Percentiles rank a stretch among this genome's conserved stretches.
phyloP scores from a whole-genome alignment of 306 rosid genomes.

The Prunus fruticosa region DNA sequence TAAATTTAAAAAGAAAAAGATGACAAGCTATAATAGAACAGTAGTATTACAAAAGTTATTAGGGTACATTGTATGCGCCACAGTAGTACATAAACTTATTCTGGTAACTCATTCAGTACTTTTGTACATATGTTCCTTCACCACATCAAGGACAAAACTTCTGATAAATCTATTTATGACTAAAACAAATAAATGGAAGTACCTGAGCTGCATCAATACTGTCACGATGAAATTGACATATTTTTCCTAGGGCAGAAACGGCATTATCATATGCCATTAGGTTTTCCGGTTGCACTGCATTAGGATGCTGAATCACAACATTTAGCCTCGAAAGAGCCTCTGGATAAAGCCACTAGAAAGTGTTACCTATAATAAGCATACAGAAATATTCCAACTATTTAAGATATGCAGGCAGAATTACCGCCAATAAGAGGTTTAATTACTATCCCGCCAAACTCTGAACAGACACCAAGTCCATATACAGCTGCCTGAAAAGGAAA shows the following conservation, averaged over 20 bases:
- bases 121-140: too few relatives aligned
- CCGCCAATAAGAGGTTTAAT: conserved; percentile 89
- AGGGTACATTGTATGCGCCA: not conserved
- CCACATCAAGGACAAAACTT: not conserved
- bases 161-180: not conserved
- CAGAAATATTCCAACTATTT: not conserved
- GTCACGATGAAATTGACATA: conserved; percentile 83
- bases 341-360: conserved; percentile 36
- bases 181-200: not conserved
- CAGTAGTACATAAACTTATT: too few relatives aligned
- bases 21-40: not conserved
- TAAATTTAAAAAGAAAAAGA: not conserved
- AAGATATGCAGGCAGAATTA: conserved; percentile 27
- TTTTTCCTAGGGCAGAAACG: conserved; percentile 92
- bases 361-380: conserved; percentile 20
- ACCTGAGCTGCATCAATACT: conserved; percentile 94
- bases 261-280: conserved; percentile 99
- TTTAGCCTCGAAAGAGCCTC: conserved; percentile 95
- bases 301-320: conserved; percentile 87
- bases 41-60: not conserved
- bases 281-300: conserved; percentile 71
- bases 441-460: conserved; percentile 87
- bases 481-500: conserved; percentile 77
- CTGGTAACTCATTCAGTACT: too few relatives aligned
- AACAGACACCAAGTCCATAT: conserved; percentile 98